These are phyloP conservation scores for Penicillium freii DNA, from an alignment of 2,329 filamentous ascomycete species.

Conservation along the genomic window DNA sequence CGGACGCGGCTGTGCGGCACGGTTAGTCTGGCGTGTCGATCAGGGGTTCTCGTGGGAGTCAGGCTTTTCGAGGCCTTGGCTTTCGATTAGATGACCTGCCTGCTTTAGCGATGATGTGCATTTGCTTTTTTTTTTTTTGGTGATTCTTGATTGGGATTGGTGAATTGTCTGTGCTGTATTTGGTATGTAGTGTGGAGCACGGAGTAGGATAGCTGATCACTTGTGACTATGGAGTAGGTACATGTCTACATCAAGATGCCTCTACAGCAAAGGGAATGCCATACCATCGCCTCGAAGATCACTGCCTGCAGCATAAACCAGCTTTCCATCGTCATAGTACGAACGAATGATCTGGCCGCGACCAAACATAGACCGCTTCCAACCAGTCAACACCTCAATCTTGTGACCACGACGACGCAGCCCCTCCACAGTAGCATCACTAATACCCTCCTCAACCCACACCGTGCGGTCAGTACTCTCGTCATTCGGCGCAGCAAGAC, in stretches of 20 bases:
- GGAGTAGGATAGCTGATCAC: not conserved
- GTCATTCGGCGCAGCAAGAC: slow-evolving; percentile 70
- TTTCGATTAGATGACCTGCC: slow-evolving; percentile 3
- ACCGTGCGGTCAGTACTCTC: slow-evolving; percentile 39
- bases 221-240: not conserved
- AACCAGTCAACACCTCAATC: slow-evolving; percentile 21
- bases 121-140: not conserved
- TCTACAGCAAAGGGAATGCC: slow-evolving; percentile 51
- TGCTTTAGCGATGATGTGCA: slow-evolving; percentile 4
- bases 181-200: not conserved
- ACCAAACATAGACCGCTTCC: slow-evolving; percentile 23
- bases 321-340: slow-evolving; percentile 69
- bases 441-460: slow-evolving; percentile 25
- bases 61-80: not conserved
- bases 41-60: slow-evolving; percentile 5
- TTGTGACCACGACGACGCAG: slow-evolving; percentile 23
- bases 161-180: not conserved
- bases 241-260: not conserved
- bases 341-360: slow-evolving; percentile 34
- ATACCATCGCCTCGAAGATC: slow-evolving; percentile 82
- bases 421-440: slow-evolving; percentile 19
- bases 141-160: not conserved
- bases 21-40: slow-evolving; percentile 7
- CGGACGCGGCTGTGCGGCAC: not conserved
- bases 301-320: slow-evolving; percentile 84